Evolutionary conservation across 306 rosid genomes (phyloP).

Genomic region (Cucurbita argyrosperma): DNA sequence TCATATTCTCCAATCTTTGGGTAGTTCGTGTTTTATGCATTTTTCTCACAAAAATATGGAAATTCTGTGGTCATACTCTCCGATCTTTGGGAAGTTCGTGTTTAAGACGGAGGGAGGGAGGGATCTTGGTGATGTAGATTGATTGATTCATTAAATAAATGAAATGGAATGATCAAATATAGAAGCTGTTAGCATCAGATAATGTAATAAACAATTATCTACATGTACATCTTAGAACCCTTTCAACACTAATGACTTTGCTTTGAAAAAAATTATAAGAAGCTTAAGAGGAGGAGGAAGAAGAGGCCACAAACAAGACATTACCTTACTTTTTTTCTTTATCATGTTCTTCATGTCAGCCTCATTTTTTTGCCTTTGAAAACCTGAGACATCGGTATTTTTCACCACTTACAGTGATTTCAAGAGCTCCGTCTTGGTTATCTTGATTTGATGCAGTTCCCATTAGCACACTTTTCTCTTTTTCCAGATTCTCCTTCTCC

Average conservation of each 20-base stretch:
- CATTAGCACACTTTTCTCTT: slow-evolving; percentile 89
- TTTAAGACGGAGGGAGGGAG: background rate
- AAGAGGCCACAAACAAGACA: background rate
- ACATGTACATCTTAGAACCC: background rate
- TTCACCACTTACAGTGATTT: slow-evolving; percentile 96
- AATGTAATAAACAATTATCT: background rate
- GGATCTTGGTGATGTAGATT: background rate
- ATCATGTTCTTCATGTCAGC: slow-evolving; percentile 1
- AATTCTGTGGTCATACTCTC: too few relatives aligned
- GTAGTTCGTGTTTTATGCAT: too few relatives aligned
- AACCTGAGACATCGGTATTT: slow-evolving; percentile 93
- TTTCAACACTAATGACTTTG: background rate
- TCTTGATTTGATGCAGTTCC: slow-evolving; percentile 97
- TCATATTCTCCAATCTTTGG: too few relatives aligned
- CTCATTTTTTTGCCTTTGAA: slow-evolving; percentile 84
- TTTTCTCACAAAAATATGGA: too few relatives aligned
- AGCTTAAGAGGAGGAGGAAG: background rate
- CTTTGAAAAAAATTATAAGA: background rate
- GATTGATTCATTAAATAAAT: background rate
- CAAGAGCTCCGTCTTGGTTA: slow-evolving; percentile 91
- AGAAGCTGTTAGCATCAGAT: background rate
- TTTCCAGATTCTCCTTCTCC: slow-evolving; percentile 93
- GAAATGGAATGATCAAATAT: background rate
- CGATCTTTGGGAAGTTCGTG: background rate
- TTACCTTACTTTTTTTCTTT: background rate